These are phyloP conservation scores for Pythium grandisporangium DNA, from an alignment of 352 stramenopile species.

Conservation along the genomic window DNA sequence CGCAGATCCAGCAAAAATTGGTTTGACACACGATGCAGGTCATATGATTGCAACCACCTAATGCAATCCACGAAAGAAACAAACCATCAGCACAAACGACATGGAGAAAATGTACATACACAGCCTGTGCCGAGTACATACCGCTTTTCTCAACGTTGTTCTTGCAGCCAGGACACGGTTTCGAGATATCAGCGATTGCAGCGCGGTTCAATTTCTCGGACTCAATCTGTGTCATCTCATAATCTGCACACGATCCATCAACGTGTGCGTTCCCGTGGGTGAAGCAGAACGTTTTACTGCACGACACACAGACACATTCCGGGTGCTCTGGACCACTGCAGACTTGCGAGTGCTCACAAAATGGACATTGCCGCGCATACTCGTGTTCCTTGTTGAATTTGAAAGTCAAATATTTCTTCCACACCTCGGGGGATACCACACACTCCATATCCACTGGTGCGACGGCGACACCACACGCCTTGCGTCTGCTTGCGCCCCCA, in stretches of 20 bases:
- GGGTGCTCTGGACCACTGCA: slow-evolving; percentile 36
- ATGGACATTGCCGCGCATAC: slow-evolving; percentile 50
- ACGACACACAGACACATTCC: slow-evolving; percentile 31
- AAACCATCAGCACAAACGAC: not conserved
- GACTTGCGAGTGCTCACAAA: slow-evolving; percentile 49
- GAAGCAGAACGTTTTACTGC: slow-evolving; percentile 76
- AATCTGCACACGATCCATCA: slow-evolving; percentile 59
- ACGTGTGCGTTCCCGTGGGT: slow-evolving; percentile 81
- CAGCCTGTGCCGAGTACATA: too few relatives aligned
- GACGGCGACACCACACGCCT: slow-evolving; percentile 32
- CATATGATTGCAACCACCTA: slow-evolving; percentile 89
- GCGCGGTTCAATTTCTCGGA: slow-evolving; percentile 80
- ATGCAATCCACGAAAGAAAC: not conserved
- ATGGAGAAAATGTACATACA: not conserved
- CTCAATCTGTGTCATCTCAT: slow-evolving; percentile 72
- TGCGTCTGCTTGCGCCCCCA: slow-evolving; percentile 7
- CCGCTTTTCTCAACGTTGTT: slow-evolving; percentile 86
- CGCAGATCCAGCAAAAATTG: slow-evolving; percentile 90
- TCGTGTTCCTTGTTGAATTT: slow-evolving; percentile 84
- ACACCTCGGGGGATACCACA: slow-evolving; percentile 35
- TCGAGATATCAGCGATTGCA: slow-evolving; percentile 74
- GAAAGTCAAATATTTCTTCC: slow-evolving; percentile 80
- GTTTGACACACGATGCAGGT: slow-evolving; percentile 82
- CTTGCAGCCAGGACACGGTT: slow-evolving; percentile 83
- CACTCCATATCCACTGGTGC: slow-evolving; percentile 29